phyloP scores from a whole-genome alignment of 129 eudicot genomes.

The Apium graveolens region DNA sequence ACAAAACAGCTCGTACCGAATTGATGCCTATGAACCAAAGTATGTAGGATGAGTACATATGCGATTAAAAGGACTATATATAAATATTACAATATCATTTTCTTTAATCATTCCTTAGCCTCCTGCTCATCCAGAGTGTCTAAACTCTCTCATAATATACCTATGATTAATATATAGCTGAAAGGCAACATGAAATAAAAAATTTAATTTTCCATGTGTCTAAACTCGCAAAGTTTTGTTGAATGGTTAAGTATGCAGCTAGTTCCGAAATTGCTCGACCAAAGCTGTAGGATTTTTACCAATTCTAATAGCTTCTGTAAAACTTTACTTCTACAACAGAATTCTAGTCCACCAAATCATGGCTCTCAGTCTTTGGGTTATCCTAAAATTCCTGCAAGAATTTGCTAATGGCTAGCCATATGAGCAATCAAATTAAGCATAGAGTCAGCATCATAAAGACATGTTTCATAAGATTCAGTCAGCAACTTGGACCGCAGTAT shows the following conservation, averaged over 20 bases:
- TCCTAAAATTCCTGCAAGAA: too few species aligned
- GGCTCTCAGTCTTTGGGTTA: too few species aligned
- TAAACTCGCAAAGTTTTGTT: background rate
- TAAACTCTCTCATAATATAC: constrained; percentile 92
- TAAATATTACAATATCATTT: constrained; percentile 1
- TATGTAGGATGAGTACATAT: background rate
- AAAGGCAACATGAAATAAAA: constrained; percentile 11
- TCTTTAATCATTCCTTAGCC: constrained; percentile 55
- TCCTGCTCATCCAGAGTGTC: constrained; percentile 98
- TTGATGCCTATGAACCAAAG: constrained; percentile 58
- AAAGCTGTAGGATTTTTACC: background rate
- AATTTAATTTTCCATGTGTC: background rate
- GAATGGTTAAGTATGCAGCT: background rate
- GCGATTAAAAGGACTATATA: background rate
- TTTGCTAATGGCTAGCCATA: background rate
- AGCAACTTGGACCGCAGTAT: background rate
- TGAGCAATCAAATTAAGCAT: background rate
- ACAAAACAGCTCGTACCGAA: constrained; percentile 34
- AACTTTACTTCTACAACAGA: background rate
- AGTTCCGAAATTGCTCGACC: background rate
- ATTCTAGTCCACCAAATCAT: background rate
- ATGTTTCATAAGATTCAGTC: background rate
- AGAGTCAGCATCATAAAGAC: background rate
- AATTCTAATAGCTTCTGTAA: background rate
- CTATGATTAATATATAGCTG: constrained; percentile 94